Evolutionary conservation across 805 yeast genomes (phyloP).

Genomic region (Kregervanrija delftensis): DNA sequence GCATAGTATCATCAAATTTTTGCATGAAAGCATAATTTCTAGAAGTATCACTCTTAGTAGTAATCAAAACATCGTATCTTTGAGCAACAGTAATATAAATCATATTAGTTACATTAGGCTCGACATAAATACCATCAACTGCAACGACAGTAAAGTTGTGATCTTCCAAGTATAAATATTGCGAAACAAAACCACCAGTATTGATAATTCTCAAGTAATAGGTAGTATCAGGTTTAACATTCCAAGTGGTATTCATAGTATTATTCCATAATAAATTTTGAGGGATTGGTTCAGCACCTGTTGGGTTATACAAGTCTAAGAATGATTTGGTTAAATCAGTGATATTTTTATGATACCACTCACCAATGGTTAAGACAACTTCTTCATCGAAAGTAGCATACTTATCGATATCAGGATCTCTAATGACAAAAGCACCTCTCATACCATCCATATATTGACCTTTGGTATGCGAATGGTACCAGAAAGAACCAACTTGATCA

Average conservation of each 20-base stretch:
- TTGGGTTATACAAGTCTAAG: conserved; percentile 75
- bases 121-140: conserved; percentile 85
- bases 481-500: conserved; percentile 80
- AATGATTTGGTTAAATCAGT: conserved; percentile 48
- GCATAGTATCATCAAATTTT: conserved; percentile 72
- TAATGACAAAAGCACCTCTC: conserved; percentile 73
- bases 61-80: conserved; percentile 75
- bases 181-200: conserved; percentile 88
- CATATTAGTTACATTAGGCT: conserved; percentile 61
- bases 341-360: conserved; percentile 78
- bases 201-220: conserved; percentile 77
- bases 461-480: conserved; percentile 94
- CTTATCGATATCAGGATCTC: conserved; percentile 37
- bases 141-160: conserved; percentile 84
- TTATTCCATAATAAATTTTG: conserved; percentile 74
- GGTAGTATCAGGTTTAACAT: conserved; percentile 77
- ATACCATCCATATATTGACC: conserved; percentile 94
- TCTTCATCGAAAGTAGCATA: conserved; percentile 81
- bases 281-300: conserved; percentile 98
- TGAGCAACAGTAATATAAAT: conserved; percentile 87
- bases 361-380: conserved; percentile 57
- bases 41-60: conserved; percentile 56
- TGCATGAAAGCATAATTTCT: conserved; percentile 79
- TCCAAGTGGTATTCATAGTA: conserved; percentile 69
- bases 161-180: conserved; percentile 81